A percentile compares a stretch with the other conserved stretches of the same genome.
Evolutionary conservation across 1,284 basidiomycete genomes (phyloP).

Genomic region (Schizophyllum amplum): DNA sequence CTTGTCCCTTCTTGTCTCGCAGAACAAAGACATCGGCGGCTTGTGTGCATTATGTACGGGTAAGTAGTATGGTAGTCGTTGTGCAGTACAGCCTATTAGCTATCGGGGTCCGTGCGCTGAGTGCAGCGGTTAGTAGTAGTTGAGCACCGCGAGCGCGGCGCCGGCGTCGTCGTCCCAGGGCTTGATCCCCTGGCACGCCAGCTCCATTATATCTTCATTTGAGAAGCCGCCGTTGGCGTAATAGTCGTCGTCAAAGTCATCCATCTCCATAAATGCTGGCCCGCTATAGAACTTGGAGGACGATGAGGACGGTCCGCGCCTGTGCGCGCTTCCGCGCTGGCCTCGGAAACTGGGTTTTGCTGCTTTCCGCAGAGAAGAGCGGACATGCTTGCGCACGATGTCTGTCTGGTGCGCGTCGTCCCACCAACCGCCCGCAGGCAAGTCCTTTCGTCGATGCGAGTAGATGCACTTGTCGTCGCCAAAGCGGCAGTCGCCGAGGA

Average conservation of each 20-base stretch:
- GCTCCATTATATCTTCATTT: conserved; percentile 26
- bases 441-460: conserved; percentile 17
- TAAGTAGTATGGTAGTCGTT: background rate
- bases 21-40: background rate
- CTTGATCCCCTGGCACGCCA: conserved; percentile 31
- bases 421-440: conserved; percentile 11
- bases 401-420: conserved; percentile 1
- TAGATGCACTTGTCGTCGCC: conserved; percentile 25
- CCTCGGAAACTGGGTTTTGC: background rate
- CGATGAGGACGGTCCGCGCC: background rate
- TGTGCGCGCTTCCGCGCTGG: background rate
- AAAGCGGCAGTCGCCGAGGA: conserved; percentile 28
- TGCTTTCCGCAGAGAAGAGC: background rate
- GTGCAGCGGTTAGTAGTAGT: background rate
- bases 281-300: background rate
- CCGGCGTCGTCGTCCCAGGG: conserved; percentile 37
- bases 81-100: background rate
- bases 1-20: background rate
- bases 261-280: background rate
- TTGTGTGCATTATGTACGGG: background rate
- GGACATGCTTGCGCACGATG: background rate
- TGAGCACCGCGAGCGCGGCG: background rate
- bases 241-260: conserved; percentile 10
- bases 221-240: conserved; percentile 23
- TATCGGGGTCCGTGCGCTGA: background rate